A percentile compares a stretch with the other conserved stretches of the same genome.
Conservation (phyloP, 768 basidiomycete genomes). For the Leccinum longicurvipes region DNA sequence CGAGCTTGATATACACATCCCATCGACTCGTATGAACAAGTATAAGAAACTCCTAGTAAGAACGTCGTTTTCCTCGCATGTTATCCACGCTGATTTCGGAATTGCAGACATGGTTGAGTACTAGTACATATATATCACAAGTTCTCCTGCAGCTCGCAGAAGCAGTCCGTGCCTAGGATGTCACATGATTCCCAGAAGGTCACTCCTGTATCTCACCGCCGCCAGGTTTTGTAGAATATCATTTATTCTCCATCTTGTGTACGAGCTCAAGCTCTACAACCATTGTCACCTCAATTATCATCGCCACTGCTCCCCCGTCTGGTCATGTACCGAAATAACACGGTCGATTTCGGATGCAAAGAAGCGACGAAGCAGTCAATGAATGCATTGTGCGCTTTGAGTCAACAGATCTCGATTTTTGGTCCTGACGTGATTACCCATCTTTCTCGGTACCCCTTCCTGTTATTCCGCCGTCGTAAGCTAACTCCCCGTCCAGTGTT, state of each 20-base stretch:
- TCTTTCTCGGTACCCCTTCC: slow-evolving; percentile 1
- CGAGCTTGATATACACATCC: background rate
- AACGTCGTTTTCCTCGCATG: background rate
- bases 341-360: slow-evolving; percentile 5
- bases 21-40: background rate
- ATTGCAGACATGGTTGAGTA: slow-evolving; percentile 6
- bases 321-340: slow-evolving; percentile 22
- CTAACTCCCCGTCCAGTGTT: background rate
- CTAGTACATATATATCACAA: background rate
- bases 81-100: background rate
- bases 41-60: slow-evolving; percentile 5
- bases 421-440: background rate
- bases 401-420: slow-evolving; percentile 12
- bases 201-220: background rate
- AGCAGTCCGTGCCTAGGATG: background rate
- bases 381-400: slow-evolving; percentile 9
- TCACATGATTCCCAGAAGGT: background rate
- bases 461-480: background rate
- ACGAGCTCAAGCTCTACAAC: background rate
- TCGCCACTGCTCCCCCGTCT: background rate
- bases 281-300: background rate
- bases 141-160: background rate
- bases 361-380: slow-evolving; percentile 9
- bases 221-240: slow-evolving; percentile 1
- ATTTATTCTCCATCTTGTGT: background rate